Evolutionary conservation across 148 eudicot species (phyloP).

Genomic region (Rhododendron henanense): DNA sequence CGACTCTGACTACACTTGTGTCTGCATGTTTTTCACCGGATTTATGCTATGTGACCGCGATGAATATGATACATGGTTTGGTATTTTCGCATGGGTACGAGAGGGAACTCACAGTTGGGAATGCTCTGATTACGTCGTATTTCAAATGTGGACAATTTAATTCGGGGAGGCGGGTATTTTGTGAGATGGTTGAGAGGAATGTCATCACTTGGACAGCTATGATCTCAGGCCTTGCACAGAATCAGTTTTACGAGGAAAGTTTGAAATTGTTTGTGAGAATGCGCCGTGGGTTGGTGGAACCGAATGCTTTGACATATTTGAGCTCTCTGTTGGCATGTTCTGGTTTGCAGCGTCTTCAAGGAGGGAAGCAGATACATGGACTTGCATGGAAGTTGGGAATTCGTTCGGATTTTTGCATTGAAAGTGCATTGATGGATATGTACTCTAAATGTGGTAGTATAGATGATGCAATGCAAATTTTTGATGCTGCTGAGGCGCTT

Average conservation of each 20-base stretch:
- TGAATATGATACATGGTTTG: slow-evolving; percentile 54
- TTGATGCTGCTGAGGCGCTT: slow-evolving; percentile 52
- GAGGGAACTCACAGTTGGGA: slow-evolving; percentile 48
- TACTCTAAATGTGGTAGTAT: slow-evolving; percentile 75
- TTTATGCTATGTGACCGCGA: slow-evolving; percentile 15
- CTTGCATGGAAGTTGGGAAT: slow-evolving; percentile 57
- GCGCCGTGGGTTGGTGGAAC: slow-evolving; percentile 44
- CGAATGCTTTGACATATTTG: slow-evolving; percentile 68
- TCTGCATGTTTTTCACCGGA: slow-evolving; percentile 38
- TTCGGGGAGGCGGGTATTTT: slow-evolving; percentile 52
- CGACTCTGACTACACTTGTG: slow-evolving; percentile 63
- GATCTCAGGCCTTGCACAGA: slow-evolving; percentile 65
- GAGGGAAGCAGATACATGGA: slow-evolving; percentile 68
- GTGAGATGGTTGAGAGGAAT: slow-evolving; percentile 53
- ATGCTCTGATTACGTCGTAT: slow-evolving; percentile 67
- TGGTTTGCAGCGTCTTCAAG: slow-evolving; percentile 53
- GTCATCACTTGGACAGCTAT: slow-evolving; percentile 87
- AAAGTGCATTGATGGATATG: slow-evolving; percentile 92
- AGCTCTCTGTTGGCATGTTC: slow-evolving; percentile 70
- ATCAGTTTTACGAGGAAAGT: slow-evolving; percentile 47
- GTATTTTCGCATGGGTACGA: slow-evolving; percentile 49
- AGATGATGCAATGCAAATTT: slow-evolving; percentile 56
- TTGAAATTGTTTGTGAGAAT: slow-evolving; percentile 53
- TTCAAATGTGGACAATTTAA: slow-evolving; percentile 40
- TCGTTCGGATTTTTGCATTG: slow-evolving; percentile 60